Evolutionary conservation across 1,284 basidiomycete species (phyloP), one percentile per base, ranked within the genome.

Genomic region (Boletus sp.): DNA sequence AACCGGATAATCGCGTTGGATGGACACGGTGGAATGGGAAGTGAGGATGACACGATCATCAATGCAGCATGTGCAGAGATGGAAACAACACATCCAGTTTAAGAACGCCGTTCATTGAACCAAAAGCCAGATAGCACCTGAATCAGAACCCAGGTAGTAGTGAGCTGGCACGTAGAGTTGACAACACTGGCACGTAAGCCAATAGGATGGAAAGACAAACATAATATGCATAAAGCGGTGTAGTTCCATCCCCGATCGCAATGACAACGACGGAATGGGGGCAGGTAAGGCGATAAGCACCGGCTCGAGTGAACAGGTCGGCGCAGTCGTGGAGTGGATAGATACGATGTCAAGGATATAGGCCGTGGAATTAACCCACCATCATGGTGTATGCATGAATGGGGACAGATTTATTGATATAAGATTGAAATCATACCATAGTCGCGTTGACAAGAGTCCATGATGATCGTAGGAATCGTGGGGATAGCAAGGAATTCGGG

Each of bases 391-490:
- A 46, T 24, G 37, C 37, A 46, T 67, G 46, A 51, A 67, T 65
- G 54, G 63, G 47, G 61, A 67, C 70, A 52, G 48, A 20, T 55
- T 51, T 35, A 44, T 55, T 33, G 27, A 29, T 33, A 29, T 33
- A 31, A 37, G 11, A 41, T 56, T 45, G 39, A 43, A 43, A 54
- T 29, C 20, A 42, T 45, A 44, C 51, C 63, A 49, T 6, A 31
- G 3, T 52, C 36, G 46, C 33, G 3, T 67, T 53, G 47, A 47
- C 46, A 29, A 47, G 35, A 18, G 39, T 55, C 67, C 68, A 59
- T 60, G 37, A 64, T 66, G 49, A 60, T 13, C 54, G 65, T 20
- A 66, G 45, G 58, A 63, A 65, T 60, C 22, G 55, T 55, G 66
- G 67, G 13, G 49, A 57, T 68, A 63, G 52, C 15, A 56, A 1